phyloP scores from a whole-genome alignment of 495 filamentous ascomycete genomes.

The Cairneyella variabilis region DNA sequence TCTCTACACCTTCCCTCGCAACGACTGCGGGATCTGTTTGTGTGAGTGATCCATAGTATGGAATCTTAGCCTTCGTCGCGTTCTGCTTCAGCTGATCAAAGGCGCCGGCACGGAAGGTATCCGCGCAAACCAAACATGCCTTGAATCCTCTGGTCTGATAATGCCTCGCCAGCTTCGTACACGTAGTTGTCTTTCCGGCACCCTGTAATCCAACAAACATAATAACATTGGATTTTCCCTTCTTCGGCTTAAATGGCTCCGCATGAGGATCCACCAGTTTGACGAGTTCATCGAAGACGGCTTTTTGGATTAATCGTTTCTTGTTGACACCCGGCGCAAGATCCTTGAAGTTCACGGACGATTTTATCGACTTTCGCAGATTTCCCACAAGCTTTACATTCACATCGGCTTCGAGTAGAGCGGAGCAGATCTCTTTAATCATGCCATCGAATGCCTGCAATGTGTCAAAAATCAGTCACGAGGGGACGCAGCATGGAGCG shows the following conservation, averaged over 20 bases:
- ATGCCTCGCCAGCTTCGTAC: constrained; percentile 93
- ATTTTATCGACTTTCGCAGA: constrained; percentile 89
- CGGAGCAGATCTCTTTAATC: constrained; percentile 94
- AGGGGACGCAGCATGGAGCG: constrained; percentile 5
- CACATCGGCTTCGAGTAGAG: constrained; percentile 91
- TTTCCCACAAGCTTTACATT: constrained; percentile 91
- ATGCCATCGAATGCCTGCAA: constrained; percentile 89
- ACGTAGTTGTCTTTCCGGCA: constrained; percentile 96
- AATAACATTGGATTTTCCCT: constrained; percentile 92
- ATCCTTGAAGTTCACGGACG: constrained; percentile 88
- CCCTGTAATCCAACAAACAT: constrained; percentile 99
- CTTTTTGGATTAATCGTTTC: constrained; percentile 96
- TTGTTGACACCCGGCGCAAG: constrained; percentile 88
- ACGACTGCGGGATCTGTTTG: constrained; percentile 95
- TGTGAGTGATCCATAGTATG: constrained; percentile 93
- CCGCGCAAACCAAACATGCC: constrained; percentile 91
- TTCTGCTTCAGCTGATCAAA: constrained; percentile 99
- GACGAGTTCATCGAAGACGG: constrained; percentile 96
- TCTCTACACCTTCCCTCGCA: constrained; percentile 89
- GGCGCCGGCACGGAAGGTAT: constrained; percentile 96
- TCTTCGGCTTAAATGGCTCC: constrained; percentile 94
- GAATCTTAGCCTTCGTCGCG: constrained; percentile 97
- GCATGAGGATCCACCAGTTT: constrained; percentile 93
- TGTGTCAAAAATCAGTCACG: constrained; percentile 7
- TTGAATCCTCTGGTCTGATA: constrained; percentile 95